phyloP scores from a whole-genome alignment of 139 green algal genomes.

The Coelastrella sp. region DNA sequence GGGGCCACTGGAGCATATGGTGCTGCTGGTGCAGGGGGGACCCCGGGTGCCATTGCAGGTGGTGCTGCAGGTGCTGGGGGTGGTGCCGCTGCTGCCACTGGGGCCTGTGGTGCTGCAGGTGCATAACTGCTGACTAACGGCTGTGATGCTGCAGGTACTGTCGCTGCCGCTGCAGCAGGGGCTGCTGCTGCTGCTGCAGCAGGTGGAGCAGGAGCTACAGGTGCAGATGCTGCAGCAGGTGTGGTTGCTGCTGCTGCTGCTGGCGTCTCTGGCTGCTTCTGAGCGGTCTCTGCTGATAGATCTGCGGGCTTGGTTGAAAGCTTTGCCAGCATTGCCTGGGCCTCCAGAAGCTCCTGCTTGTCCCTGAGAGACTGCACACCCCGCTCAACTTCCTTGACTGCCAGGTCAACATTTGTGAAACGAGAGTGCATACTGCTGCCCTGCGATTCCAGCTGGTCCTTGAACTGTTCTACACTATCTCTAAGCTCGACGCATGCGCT shows the following conservation, averaged over 20 bases:
- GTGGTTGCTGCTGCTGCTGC: constrained; percentile 33
- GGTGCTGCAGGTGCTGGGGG: constrained; percentile 5
- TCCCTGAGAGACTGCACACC: constrained; percentile 72
- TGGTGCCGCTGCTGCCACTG: neutral
- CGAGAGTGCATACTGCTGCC: constrained; percentile 47
- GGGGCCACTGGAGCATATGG: constrained; percentile 24
- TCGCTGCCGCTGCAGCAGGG: neutral
- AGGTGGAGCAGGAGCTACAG: constrained; percentile 21
- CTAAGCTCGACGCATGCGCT: constrained; percentile 39
- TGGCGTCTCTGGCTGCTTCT: constrained; percentile 1
- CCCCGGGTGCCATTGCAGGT: neutral
- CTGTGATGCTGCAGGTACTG: neutral
- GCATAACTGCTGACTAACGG: neutral
- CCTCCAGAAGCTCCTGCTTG: constrained; percentile 71
- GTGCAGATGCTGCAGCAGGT: neutral
- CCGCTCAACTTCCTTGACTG: constrained; percentile 68
- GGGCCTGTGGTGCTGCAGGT: constrained; percentile 30
- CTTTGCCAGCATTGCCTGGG: constrained; percentile 66
- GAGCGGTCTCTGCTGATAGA: neutral
- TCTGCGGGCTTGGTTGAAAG: constrained; percentile 37
- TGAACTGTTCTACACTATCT: constrained; percentile 45
- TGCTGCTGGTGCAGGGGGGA: constrained; percentile 28
- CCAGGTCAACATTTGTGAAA: constrained; percentile 63
- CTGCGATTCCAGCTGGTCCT: constrained; percentile 50
- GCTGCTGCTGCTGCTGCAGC: constrained; percentile 4